A percentile compares a stretch with the other conserved stretches of the same genome.
Evolutionary conservation across 441 rosid species (phyloP).

Genomic region (Dalechampia spathulata): DNA sequence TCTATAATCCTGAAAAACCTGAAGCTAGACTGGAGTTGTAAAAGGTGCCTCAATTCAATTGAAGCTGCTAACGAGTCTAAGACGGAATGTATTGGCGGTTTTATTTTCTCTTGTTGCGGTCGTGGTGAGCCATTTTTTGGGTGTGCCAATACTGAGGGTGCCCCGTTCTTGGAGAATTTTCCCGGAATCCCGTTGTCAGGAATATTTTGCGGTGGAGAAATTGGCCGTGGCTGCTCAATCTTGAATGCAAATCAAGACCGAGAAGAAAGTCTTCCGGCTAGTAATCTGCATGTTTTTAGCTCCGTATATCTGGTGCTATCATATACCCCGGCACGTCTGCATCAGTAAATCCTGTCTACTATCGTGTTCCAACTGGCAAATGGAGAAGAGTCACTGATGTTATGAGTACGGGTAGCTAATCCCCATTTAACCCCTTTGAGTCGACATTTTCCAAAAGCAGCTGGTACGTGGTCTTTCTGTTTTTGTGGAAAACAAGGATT

Average conservation of each 20-base stretch:
- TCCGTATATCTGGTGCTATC: conserved; percentile 54
- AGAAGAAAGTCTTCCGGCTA: conserved; percentile 19
- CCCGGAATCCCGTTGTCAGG: conserved; percentile 65
- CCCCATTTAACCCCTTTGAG: background rate
- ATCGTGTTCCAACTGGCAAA: background rate
- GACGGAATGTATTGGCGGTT: conserved; percentile 58
- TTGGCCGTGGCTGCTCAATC: conserved; percentile 38
- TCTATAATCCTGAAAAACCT: conserved; percentile 29
- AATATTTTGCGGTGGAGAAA: conserved; percentile 61
- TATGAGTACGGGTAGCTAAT: background rate
- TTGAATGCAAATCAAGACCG: conserved; percentile 15
- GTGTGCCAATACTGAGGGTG: conserved; percentile 38
- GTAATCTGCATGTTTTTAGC: conserved; percentile 56
- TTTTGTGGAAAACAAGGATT: too few species aligned
- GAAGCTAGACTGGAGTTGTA: conserved; percentile 26
- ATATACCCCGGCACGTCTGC: conserved; percentile 17
- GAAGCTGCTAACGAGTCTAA: conserved; percentile 8
- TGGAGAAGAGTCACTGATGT: background rate
- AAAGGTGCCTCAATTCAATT: conserved; percentile 15
- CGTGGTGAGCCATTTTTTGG: conserved; percentile 51
- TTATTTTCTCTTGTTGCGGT: conserved; percentile 45
- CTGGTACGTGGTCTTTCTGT: too few species aligned
- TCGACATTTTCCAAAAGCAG: background rate
- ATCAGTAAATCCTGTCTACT: conserved; percentile 6
- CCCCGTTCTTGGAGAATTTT: conserved; percentile 58